phyloP scores from a whole-genome alignment of 495 filamentous ascomycete genomes.

The Neurospora intermedia region DNA sequence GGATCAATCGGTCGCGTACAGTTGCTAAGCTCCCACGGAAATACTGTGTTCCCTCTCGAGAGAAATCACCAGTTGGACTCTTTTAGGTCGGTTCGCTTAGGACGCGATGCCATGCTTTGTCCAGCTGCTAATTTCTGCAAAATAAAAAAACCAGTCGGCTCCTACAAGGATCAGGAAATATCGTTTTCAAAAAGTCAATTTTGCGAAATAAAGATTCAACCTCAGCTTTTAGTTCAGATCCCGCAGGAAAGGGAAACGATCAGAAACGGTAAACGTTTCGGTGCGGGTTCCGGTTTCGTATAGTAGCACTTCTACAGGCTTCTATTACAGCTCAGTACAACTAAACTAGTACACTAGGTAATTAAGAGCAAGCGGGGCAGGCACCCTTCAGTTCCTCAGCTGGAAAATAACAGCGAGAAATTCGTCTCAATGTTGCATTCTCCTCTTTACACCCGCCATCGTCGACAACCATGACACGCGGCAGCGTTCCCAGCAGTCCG shows the following conservation, averaged over 20 bases:
- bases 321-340: background rate
- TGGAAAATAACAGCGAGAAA: background rate
- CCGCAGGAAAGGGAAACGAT: background rate
- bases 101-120: background rate
- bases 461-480: background rate
- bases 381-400: background rate
- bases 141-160: background rate
- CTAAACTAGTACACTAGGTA: no score
- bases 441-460: background rate
- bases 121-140: background rate
- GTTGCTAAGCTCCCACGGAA: background rate
- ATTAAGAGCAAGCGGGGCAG: no score
- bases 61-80: background rate
- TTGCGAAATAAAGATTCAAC: background rate
- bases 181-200: background rate
- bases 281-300: background rate
- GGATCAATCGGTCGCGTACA: background rate
- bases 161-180: background rate
- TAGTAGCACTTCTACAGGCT: background rate
- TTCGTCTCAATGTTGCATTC: background rate
- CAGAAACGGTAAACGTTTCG: background rate
- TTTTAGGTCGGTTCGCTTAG: background rate
- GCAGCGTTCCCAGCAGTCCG: background rate
- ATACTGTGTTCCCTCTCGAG: background rate
- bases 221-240: background rate